Evolutionary conservation across 31 red algal genomes (phyloP), one percentile per base, ranked within the genome.

Genomic region (Asparagopsis taxiformis): DNA sequence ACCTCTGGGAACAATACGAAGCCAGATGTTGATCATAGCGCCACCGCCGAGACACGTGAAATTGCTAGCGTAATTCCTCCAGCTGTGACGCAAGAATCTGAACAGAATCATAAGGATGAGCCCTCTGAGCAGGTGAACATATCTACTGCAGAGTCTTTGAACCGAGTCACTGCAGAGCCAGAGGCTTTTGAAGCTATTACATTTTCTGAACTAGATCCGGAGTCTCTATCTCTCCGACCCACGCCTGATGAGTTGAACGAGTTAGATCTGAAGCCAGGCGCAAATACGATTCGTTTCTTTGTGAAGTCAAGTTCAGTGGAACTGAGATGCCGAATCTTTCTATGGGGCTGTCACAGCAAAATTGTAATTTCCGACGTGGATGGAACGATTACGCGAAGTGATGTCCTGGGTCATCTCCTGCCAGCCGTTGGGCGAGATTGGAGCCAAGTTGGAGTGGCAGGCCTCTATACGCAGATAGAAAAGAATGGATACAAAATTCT

Each of bases 381-480:
- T 75, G 96, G 96, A 8, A 99, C 96, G 1, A 99, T 99, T 49
- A 99, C 96, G 1, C 75, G 92, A 10, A 90, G 84, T 39, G 96
- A 99, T 71, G 78, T 99, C 48, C 86, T 99, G 10, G 96, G 96
- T 9, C 96, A 99, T 70, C 55, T 99, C 10, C 74, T 99, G 22
- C 96, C 96, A 1, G 87, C 91, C 7, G 92, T 99, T 31, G 96
- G 96, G 32, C 84, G 90, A 31, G 96, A 99, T 55, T 99, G 96
- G 96, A 92, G 87, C 55, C 96, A 99, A 59, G 76, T 76, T 1
- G 96, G 96, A 10, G 92, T 99, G 3, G 92, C 96, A 25, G 85
- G 90, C 4, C 56, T 99, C 3, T 99, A 93, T 60, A 75, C 80
- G n/a, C 63, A 80, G 37, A 94, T 99, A 62, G 88, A 85, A 26